Base-by-base conservation (phyloP, 345 rosid species). In the Streptanthus diversifolius region DNA sequence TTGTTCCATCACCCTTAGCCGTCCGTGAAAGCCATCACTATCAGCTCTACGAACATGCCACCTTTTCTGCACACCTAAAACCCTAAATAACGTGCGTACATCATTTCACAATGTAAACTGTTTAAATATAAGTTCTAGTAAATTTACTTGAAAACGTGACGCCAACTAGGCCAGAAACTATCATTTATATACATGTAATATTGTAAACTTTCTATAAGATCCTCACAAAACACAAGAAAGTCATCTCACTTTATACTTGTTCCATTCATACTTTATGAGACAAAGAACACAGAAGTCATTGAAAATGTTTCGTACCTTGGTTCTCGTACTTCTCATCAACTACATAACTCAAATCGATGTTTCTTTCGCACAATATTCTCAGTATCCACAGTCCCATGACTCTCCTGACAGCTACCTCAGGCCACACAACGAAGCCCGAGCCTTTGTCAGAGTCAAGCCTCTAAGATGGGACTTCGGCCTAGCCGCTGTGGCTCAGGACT, bases 401-500 rank as follows among this genome's bases (percentile, higher is more conserved):
- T 63, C 82, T n/a, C 74, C 41, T 0, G 78, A 77, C 35, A 85
- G 81, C 74, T 84, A 75, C 53, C 65, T 86, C 43, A 29, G 78
- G 27, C 84, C 86, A 1, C 87, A 88, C 82, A 88, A 88, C 37
- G 59, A 60, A 3, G 93, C 88, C 25, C 83, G 89, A 7, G 75
- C 71, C 0, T 37, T 33, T 0, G 89, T 82, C 0, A 76, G 64
- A 24, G 87, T 86, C n/a, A 75, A 66, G 5, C 80, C 82, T 12
- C 44, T 88, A 52, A 56, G 64, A 27, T 86, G 90, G 93, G 84
- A 88, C 79, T 2, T 41, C 18, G 47, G 30, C 7, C 59, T 88
- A 19, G 90, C 88, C 10, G n/a, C 76, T 44, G 85, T 67, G 44
- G 88, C 88, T 22, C 79, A 49, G 36, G 68, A 60, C 62, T 88